These are phyloP conservation scores for Umbelopsis ramanniana DNA, from an alignment of 192 early-diverging fungal species.

Conservation along the genomic window DNA sequence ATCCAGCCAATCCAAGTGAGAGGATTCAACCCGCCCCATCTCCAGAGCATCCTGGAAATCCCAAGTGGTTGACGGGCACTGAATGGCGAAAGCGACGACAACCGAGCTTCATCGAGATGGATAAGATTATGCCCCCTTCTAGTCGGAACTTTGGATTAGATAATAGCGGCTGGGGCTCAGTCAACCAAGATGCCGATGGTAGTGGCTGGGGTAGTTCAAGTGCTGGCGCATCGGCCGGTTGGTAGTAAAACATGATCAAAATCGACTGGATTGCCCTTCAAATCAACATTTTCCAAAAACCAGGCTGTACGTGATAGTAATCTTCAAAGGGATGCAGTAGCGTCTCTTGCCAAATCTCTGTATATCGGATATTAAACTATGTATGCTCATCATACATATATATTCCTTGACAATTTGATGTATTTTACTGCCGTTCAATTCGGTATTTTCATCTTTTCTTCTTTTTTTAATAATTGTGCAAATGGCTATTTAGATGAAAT, in stretches of 20 bases:
- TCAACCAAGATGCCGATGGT: not conserved
- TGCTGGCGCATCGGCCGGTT: not conserved
- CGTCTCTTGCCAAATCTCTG: no score
- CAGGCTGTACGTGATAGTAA: no score
- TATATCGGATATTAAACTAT: no score
- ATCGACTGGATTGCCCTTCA: no score
- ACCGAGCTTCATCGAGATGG: not conserved
- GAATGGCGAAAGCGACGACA: constrained; percentile 1
- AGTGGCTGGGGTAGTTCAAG: not conserved
- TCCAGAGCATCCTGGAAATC: constrained; percentile 4
- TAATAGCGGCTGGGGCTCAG: constrained; percentile 12
- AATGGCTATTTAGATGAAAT: not conserved
- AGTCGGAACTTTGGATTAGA: not conserved
- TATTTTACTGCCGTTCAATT: no score
- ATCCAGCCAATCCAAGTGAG: not conserved
- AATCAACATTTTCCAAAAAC: no score
- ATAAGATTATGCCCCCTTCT: not conserved
- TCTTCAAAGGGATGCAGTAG: no score
- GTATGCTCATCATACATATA: no score
- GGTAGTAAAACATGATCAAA: not conserved
- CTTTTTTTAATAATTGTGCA: not conserved
- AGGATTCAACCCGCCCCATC: not conserved
- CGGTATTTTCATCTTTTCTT: no score
- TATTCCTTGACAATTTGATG: no score
- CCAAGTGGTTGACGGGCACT: not conserved